Evolutionary conservation across 805 yeast genomes (phyloP), one percentile per base, ranked within the genome.

Genomic region (Nakazawaea ernobii): DNA sequence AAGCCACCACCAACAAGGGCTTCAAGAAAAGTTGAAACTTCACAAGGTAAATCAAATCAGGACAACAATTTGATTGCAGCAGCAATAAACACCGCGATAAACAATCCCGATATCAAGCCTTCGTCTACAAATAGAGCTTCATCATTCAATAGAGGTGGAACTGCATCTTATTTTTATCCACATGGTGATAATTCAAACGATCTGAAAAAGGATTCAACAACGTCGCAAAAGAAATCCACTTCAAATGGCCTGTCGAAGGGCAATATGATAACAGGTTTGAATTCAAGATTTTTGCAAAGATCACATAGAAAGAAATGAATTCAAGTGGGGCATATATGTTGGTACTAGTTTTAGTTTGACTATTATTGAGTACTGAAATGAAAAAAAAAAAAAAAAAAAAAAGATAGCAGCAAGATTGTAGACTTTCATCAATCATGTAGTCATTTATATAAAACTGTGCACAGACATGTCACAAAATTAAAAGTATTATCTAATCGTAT

Each of bases 241-340:
- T 43, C 32, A 8, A 24, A 17, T 17, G 32, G 47, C 24, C 24
- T 20, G 24, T 20, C 24, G 3, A 35, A 46, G 8, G 32, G 52
- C 2, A 58, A 58, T 29, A 43, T 60, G 17, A 70, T 80, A 17
- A 79, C 85, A 2, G 67, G 80, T 13, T 68, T 75, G 75, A 81
- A 79, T 58, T 82, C 87, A 6, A 78, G 77, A 55, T 67, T 83
- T 41, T 62, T 82, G 49, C 82, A 86, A 4, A 65, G 87, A 56
- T 75, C 80, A 44, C 67, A 70, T 20, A 63, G 80, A 51, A 73
- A 68, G 48, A 73, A 67, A 58, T 58, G 55, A 45, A 4, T 14
- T n/a, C 4, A 7, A 15, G 15, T n/a, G 38, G 8, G 38, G 24
- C 24, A 20, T 5, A 6, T 20, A 20, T 5, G 5, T 20, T 30